Evolutionary conservation across 2,329 filamentous ascomycete genomes (phyloP), one percentile per base, ranked within the genome.

Genomic region (Zarea fungicola): DNA sequence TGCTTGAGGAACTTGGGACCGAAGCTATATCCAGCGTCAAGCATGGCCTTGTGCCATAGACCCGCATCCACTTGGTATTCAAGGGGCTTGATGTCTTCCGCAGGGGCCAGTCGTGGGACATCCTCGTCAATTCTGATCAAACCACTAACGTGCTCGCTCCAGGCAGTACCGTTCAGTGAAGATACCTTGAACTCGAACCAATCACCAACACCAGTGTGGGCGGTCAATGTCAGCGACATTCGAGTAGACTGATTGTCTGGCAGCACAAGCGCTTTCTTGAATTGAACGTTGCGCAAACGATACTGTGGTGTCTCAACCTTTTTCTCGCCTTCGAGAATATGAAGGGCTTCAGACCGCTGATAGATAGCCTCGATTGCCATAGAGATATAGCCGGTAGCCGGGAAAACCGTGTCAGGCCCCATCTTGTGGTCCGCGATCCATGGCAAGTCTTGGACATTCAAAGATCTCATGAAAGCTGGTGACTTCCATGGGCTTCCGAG

Each of bases 381-480:
- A 7, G 64, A 59, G 1, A 75, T 51, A 49, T 71, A 76, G 0
- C 62, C 71, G 2, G 72, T 68, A 14, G 53, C 63, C 0, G 74
- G 73, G 26, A 75, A 71, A 1, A 77, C 56, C 6, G 70, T 56
- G 13, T 70, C 57, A 0, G 58, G 56, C 8, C 64, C 59, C 6
- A 77, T 50, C 41, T 62, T 62, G 54, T 79, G 72, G 42, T 75
- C 69, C 1, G 52, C 46, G 3, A 77, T 49, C 75, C 75, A 78
- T 0, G 69, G 62, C 1, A 68, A 52, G 25, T 75, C 63, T 1
- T 60, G 56, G 1, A 66, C 50, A 3, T 60, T 55, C 0, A 76
- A 52, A 4, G 70, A 39, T 26, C 72, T 71, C 10, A 69, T 56
- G 67, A 69, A 78, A 0, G 48, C 37, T 0, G 69, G 70, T 6